Evolutionary conservation across 2,329 filamentous ascomycete genomes (phyloP).

Genomic region (Periconia sp.): DNA sequence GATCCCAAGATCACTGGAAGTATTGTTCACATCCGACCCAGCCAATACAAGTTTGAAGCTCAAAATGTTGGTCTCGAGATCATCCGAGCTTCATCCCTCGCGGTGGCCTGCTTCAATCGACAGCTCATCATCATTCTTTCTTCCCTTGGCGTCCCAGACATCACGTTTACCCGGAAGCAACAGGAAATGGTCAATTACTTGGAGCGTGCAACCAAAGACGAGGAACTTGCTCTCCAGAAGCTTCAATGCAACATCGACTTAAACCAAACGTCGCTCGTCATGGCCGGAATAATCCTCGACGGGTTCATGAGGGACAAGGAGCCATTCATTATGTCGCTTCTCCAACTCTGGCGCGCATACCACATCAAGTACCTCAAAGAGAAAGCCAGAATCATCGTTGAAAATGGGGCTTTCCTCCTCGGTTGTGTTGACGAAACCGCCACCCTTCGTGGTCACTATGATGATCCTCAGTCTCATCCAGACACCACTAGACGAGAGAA

Average conservation of each 20-base stretch:
- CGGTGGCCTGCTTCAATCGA: slow-evolving; percentile 81
- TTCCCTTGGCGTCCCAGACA: slow-evolving; percentile 72
- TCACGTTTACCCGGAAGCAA: slow-evolving; percentile 72
- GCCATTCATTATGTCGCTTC: slow-evolving; percentile 79
- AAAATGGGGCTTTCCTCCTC: slow-evolving; percentile 84
- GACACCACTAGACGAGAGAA: slow-evolving; percentile 55
- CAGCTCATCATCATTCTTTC: slow-evolving; percentile 90
- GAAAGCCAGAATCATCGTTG: slow-evolving; percentile 83
- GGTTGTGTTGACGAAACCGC: slow-evolving; percentile 87
- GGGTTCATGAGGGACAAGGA: slow-evolving; percentile 79
- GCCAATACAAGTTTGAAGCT: slow-evolving; percentile 85
- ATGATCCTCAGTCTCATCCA: slow-evolving; percentile 50
- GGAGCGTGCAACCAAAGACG: slow-evolving; percentile 71
- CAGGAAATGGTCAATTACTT: slow-evolving; percentile 71
- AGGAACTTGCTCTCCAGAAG: slow-evolving; percentile 67
- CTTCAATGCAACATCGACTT: slow-evolving; percentile 81
- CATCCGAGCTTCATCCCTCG: slow-evolving; percentile 78
- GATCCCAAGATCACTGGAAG: slow-evolving; percentile 71
- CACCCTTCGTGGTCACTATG: slow-evolving; percentile 73
- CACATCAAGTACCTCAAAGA: slow-evolving; percentile 89
- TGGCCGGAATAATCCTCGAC: slow-evolving; percentile 77
- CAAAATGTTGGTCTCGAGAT: slow-evolving; percentile 79
- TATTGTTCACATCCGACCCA: slow-evolving; percentile 79
- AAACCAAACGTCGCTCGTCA: slow-evolving; percentile 76
- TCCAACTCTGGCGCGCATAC: slow-evolving; percentile 88